These are phyloP conservation scores for Ehretia macrophylla DNA, from an alignment of 257 asterid genomes.

Conservation along the genomic window DNA sequence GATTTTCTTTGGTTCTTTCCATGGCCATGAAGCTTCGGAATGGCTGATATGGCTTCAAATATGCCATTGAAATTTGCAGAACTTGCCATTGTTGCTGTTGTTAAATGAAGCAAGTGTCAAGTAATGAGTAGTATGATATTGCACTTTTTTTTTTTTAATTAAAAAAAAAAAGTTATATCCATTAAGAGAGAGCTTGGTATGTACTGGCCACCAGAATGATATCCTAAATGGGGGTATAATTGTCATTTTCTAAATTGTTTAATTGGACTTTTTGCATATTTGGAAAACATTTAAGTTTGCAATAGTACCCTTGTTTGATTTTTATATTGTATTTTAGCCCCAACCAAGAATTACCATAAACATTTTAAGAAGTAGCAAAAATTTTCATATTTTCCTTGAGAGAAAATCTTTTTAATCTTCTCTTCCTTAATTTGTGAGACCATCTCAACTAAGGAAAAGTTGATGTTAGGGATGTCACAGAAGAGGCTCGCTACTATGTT, in stretches of 20 bases:
- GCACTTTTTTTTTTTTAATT: not conserved
- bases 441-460: no score
- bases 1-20: constrained; percentile 16
- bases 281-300: no score
- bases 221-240: not conserved
- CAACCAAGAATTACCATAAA: no score
- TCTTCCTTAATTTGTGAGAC: no score
- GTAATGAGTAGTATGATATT: not conserved
- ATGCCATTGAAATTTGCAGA: constrained; percentile 32
- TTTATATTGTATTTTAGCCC: no score
- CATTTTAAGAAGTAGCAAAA: no score
- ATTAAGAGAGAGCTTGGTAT: not conserved
- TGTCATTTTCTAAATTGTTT: not conserved
- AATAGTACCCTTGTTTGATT: no score
- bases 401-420: no score
- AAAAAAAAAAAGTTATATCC: not conserved
- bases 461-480: no score
- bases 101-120: not conserved
- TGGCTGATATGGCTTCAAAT: constrained; percentile 32
- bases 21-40: constrained; percentile 20
- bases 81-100: constrained; percentile 37
- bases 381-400: no score
- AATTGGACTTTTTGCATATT: not conserved
- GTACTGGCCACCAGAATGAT: not conserved
- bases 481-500: no score